Conservation (phyloP, 208 protist species). For the Trypanosoma theileri region DNA sequence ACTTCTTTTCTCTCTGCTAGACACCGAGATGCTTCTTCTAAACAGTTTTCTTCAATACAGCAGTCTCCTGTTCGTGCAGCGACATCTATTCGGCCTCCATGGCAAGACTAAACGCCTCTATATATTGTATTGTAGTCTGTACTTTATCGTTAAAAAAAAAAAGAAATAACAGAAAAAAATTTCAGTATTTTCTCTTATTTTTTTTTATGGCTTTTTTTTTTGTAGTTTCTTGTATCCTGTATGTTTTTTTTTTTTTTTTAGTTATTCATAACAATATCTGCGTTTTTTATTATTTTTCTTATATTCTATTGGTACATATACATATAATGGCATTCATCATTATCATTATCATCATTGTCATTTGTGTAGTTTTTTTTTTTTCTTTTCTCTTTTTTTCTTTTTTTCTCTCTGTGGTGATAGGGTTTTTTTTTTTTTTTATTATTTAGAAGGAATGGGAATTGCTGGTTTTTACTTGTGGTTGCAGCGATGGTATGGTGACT, state of each 20-base stretch:
- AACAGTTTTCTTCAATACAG: background rate
- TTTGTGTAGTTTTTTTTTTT: too few relatives aligned
- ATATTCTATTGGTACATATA: too few relatives aligned
- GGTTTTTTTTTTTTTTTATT: too few relatives aligned
- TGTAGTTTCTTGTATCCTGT: background rate
- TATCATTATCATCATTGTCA: too few relatives aligned
- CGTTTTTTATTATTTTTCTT: too few relatives aligned
- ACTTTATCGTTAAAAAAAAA: conserved; percentile 2
- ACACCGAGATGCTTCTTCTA: background rate
- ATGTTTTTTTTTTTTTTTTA: background rate
- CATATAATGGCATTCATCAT: too few relatives aligned
- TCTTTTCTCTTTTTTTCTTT: too few relatives aligned
- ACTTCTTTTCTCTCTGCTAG: conserved; percentile 9
- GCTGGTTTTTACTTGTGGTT: conserved; percentile 91
- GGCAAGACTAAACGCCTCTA: background rate
- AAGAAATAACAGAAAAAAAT: background rate
- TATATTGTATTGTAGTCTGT: background rate
- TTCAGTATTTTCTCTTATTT: conserved; percentile 11
- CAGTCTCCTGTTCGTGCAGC: background rate
- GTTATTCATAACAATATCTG: too few relatives aligned
- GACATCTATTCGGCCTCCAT: background rate
- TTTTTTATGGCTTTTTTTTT: conserved; percentile 9
- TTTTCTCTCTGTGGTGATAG: too few relatives aligned
- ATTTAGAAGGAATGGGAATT: conserved; percentile 71
- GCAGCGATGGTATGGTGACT: conserved; percentile 77